phyloP scores from a whole-genome alignment of 164 flowering plant species.

The Vitis vinifera region DNA sequence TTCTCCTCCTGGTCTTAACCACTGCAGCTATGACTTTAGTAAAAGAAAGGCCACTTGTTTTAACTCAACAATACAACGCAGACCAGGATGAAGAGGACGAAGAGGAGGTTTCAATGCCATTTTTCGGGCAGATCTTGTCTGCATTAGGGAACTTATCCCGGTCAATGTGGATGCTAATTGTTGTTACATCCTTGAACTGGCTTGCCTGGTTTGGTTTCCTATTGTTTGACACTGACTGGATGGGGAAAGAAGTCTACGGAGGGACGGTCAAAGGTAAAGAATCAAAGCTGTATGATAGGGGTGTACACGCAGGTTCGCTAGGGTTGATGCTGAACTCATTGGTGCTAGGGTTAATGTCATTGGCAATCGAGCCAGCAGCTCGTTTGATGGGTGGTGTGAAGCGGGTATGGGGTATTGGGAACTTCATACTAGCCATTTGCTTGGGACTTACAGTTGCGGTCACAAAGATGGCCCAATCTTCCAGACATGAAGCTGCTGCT shows the following conservation, averaged over 20 bases:
- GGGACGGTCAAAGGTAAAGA: constrained; percentile 24
- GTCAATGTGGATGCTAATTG: constrained; percentile 60
- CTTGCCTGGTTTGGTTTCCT: constrained; percentile 85
- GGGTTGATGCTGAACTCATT: constrained; percentile 74
- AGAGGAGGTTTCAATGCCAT: constrained; percentile 17
- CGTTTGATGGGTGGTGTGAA: constrained; percentile 43
- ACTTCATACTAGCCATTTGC: constrained; percentile 48
- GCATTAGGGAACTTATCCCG: constrained; percentile 43
- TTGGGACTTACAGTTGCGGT: constrained; percentile 42
- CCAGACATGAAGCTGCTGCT: background rate
- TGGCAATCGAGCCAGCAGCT: constrained; percentile 36
- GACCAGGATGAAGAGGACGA: background rate
- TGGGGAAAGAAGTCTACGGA: constrained; percentile 82
- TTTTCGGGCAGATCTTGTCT: constrained; percentile 36
- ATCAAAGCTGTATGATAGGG: constrained; percentile 36
- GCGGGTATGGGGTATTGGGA: constrained; percentile 58
- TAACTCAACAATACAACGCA: too few relatives aligned
- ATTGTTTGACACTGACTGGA: constrained; percentile 79
- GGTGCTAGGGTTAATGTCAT: constrained; percentile 50
- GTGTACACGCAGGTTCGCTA: constrained; percentile 66
- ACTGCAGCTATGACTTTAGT: constrained; percentile 36
- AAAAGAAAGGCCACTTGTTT: constrained; percentile 16
- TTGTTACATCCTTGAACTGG: constrained; percentile 80
- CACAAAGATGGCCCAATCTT: constrained; percentile 43
- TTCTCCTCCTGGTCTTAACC: constrained; percentile 44